Base-by-base conservation (phyloP, 441 rosid species). In the Euphorbia corollata region DNA sequence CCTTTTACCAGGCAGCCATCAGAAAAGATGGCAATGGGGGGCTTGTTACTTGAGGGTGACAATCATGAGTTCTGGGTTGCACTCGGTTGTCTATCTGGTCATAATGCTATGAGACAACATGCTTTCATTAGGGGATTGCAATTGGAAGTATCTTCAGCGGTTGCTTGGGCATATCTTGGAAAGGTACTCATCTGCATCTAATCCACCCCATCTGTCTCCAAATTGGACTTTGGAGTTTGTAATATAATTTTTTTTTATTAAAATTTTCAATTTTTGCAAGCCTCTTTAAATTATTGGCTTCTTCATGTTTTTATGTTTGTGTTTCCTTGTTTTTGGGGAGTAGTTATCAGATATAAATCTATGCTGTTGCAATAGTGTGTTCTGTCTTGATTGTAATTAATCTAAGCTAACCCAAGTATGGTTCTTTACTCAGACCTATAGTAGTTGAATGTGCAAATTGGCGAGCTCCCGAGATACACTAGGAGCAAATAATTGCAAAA, bases 161-260 rank as follows among this genome's bases (percentile, higher is more conserved):
- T 79, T 78, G 97, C 97, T 56, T 94, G 99, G 97, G 93, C 93
- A 68, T 82, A 79, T 68, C 89, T 94, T 71, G 97, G 99, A 59
- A 88, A 91, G 97, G 99, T 91, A 84, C 50, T 67, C 30, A 57
- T 20, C 43, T 65, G 45, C 30, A 23, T 36, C 66, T 61, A 61
- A 69, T 18, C 45, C 50, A 16, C 60, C 75, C 47, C 16, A 61
- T 55, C 60, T 16, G 20, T 27, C 56, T 63, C 54, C 8, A 39
- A 10, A 22, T 53, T 53, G 20, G 4, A 53, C 38, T 36, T 8
- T 10, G 16, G 53, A 19, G 8, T 55, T 7, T 39, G 38, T 32
- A 22, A 55, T 20, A 19, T 20, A 55, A 38, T 53, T 45, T 16
- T 22, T 12, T 55, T 53, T 38, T 30, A 13, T 34, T 5, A 12